Evolutionary conservation across 75 land plant genomes (phyloP).

Genomic region (Sequoia sempervirens): DNA sequence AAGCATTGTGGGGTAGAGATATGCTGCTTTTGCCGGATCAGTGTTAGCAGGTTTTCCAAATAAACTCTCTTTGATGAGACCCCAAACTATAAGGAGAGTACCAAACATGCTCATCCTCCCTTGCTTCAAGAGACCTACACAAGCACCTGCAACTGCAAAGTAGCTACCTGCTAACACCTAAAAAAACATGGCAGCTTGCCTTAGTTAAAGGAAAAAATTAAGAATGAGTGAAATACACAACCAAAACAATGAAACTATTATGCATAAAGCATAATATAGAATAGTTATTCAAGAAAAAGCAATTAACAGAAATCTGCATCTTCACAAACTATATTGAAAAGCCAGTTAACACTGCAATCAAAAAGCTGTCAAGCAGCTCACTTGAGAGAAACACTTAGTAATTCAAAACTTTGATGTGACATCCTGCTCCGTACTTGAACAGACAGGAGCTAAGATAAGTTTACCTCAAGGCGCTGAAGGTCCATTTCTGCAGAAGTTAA

Average conservation of each 20-base stretch:
- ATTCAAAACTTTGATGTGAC: not conserved
- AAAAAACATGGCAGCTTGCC: not conserved
- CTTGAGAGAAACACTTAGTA: not conserved
- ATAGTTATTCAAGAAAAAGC: not conserved
- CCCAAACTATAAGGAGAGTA: conserved; percentile 79
- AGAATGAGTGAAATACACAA: not conserved
- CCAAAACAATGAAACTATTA: not conserved
- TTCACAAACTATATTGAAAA: not conserved
- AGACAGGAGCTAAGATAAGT: not conserved
- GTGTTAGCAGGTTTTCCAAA: conserved; percentile 46
- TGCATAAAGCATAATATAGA: conserved; percentile 3
- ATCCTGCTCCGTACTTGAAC: not conserved
- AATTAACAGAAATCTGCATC: not conserved
- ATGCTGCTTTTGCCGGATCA: conserved; percentile 50
- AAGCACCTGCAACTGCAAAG: conserved; percentile 84
- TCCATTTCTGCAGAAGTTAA: conserved; percentile 48
- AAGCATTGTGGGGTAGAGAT: conserved; percentile 70
- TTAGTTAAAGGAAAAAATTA: not conserved
- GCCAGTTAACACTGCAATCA: not conserved
- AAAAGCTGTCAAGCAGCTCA: not conserved
- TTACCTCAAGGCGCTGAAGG: conserved; percentile 85
- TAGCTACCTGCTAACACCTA: conserved; percentile 96
- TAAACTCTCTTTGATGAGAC: conserved; percentile 83
- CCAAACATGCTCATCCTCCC: conserved; percentile 99
- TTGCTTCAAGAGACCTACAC: conserved; percentile 66